Percentiles rank a stretch among this genome's conserved stretches.
Evolutionary conservation across 2,329 filamentous ascomycete genomes (phyloP).

Genomic region (Cladosporium colombiae): DNA sequence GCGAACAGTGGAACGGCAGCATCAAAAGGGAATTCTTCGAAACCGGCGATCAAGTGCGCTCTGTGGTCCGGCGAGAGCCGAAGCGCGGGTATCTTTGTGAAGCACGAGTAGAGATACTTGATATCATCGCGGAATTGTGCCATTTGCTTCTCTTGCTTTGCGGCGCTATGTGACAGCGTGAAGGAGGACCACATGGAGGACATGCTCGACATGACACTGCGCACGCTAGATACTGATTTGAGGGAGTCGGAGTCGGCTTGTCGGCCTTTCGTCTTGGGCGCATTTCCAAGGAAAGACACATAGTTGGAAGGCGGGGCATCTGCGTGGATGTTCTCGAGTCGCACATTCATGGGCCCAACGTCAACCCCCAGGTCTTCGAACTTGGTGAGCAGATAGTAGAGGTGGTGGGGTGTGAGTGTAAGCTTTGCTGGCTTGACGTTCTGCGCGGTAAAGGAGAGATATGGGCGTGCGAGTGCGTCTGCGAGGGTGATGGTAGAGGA

Average conservation of each 20-base stretch:
- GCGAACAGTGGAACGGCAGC: conserved; percentile 93
- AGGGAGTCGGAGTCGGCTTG: conserved; percentile 85
- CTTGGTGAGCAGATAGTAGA: conserved; percentile 92
- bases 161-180: conserved; percentile 76
- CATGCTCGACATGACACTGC: conserved; percentile 97
- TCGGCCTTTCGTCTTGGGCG: conserved; percentile 75
- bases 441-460: conserved; percentile 81
- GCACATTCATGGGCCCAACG: conserved; percentile 94
- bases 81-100: conserved; percentile 95
- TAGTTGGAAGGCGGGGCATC: conserved; percentile 86
- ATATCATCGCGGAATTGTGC: conserved; percentile 80
- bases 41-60: conserved; percentile 84
- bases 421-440: conserved; percentile 86
- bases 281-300: conserved; percentile 88
- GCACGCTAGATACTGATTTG: conserved; percentile 92
- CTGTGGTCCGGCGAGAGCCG: conserved; percentile 90
- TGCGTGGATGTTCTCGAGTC: conserved; percentile 90
- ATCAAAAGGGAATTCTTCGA: conserved; percentile 97
- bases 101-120: conserved; percentile 96
- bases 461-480: conserved; percentile 77
- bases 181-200: conserved; percentile 89
- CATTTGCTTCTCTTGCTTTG: conserved; percentile 87
- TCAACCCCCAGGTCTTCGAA: conserved; percentile 90
- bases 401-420: conserved; percentile 89
- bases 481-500: conserved; percentile 74